Conservation (phyloP, 2,329 filamentous ascomycete genomes). For the Penicillium sclerotiorum region DNA sequence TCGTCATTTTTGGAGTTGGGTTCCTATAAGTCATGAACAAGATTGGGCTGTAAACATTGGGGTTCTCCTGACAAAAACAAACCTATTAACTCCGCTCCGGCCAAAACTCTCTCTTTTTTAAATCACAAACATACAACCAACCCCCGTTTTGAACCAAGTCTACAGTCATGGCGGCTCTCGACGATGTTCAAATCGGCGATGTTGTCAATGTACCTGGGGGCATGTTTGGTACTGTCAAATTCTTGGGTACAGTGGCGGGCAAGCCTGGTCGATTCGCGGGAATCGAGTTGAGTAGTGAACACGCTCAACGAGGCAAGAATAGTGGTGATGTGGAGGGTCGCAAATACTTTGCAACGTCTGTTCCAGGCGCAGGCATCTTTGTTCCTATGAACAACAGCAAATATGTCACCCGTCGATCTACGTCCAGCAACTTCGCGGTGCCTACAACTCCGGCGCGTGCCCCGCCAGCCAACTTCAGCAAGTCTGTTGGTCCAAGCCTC, state of each 20-base stretch:
- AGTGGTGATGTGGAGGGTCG: conserved; percentile 89
- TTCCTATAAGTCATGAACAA: not conserved
- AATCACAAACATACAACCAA: not conserved
- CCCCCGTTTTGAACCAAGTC: not conserved
- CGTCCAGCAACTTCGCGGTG: conserved; percentile 53
- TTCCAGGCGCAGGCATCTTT: conserved; percentile 88
- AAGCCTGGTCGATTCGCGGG: conserved; percentile 92
- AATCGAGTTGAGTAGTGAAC: conserved; percentile 82
- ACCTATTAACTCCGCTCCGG: not conserved
- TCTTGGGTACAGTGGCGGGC: conserved; percentile 81
- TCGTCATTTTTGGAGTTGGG: not conserved
- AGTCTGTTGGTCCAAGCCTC: conserved; percentile 75
- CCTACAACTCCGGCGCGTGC: conserved; percentile 70
- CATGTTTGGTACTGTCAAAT: conserved; percentile 88
- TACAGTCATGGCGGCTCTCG: conserved; percentile 37
- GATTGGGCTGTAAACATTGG: conserved; percentile 1
- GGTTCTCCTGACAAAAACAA: conserved; percentile 7
- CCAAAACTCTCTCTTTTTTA: not conserved
- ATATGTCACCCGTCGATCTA: conserved; percentile 59
- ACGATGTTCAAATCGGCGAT: conserved; percentile 74
- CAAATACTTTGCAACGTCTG: conserved; percentile 77
- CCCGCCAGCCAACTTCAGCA: conserved; percentile 78
- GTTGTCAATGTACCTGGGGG: conserved; percentile 87
- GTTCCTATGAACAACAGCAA: conserved; percentile 79
- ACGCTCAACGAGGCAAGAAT: conserved; percentile 85